Base-by-base conservation (phyloP, 2,329 filamentous ascomycete species). In the Iodosphaeria phyllophila region DNA sequence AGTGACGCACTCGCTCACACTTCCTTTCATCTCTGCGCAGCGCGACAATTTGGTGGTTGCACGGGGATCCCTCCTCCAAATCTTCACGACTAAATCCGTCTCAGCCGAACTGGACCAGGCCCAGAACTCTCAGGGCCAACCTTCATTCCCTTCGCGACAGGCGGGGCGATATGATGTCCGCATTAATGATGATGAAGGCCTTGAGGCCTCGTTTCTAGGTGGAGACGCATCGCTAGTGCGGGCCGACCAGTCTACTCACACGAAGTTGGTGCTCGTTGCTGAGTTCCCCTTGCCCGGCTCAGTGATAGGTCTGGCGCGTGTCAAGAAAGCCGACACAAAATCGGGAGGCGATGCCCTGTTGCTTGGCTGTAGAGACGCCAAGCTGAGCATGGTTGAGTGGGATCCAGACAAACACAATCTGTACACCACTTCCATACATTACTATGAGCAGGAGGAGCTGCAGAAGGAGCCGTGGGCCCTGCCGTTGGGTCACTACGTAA, bases 371-470 rank as follows among this genome's bases (percentile, higher is more conserved):
- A 76, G 77, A 42, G 83, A 92, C 51, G 89, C 89, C 20, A 92
- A 92, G 52, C 64, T 95, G 43, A 91, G 79, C 48, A 59, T 98
- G 47, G 63, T 92, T 28, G 80, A 93, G 54, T 98, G 89, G 89
- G 80, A 95, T 45, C 72, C 80, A 6, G 70, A 76, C 44, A 71
- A 69, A 36, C 64, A 78, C 48, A 67, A 68, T 25, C 72, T 95
- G 38, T 73, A 75, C 38, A 95, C 86, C 26, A 69, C 89, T 33
- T 95, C 86, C 25, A 86, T 98, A 40, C 89, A 98, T 55, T 95
- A 84, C 59, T 98, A 95, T 52, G 89, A 98, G 49, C 79, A 89
- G 46, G 84, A 93, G 43, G 84, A 92, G 44, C 58, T 86, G 32
- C 70, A 76, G 35, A 72, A 75, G 26, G 76, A 70, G 33, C 84